These are phyloP conservation scores for Nicotiana attenuata DNA, from an alignment of 257 asterid species.

Conservation along the genomic window DNA sequence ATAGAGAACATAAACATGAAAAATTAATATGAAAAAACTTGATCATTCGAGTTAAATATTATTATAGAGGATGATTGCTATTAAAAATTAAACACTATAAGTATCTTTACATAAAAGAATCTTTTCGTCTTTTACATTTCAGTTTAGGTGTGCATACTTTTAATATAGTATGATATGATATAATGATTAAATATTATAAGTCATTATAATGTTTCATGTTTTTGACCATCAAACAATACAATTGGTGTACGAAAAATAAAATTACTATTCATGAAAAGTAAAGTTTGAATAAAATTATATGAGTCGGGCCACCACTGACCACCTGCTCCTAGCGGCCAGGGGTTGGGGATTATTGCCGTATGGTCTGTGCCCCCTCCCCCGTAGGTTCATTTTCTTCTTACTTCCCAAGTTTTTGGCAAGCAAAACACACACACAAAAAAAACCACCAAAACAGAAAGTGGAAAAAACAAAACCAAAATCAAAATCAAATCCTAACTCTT, in stretches of 20 bases:
- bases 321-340: conserved; percentile 2
- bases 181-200: too few relatives aligned
- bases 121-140: too few relatives aligned
- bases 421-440: not conserved
- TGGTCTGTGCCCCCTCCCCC: not conserved
- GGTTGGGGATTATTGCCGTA: not conserved
- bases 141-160: too few relatives aligned
- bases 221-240: too few relatives aligned
- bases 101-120: too few relatives aligned
- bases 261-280: not conserved
- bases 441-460: not conserved
- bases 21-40: too few relatives aligned
- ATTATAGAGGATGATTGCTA: too few relatives aligned
- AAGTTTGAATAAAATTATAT: not conserved
- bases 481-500: conserved; percentile 16
- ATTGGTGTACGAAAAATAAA: not conserved
- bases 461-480: not conserved
- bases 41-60: too few relatives aligned
- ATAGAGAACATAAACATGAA: too few relatives aligned
- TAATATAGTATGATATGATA: too few relatives aligned
- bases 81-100: too few relatives aligned
- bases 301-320: not conserved
- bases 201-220: too few relatives aligned
- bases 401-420: not conserved
- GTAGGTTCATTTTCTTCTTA: not conserved